A percentile compares a stretch with the other conserved stretches of the same genome.
Conservation (phyloP, 176 grass and related monocot species). For the Panicum miliaceum region DNA sequence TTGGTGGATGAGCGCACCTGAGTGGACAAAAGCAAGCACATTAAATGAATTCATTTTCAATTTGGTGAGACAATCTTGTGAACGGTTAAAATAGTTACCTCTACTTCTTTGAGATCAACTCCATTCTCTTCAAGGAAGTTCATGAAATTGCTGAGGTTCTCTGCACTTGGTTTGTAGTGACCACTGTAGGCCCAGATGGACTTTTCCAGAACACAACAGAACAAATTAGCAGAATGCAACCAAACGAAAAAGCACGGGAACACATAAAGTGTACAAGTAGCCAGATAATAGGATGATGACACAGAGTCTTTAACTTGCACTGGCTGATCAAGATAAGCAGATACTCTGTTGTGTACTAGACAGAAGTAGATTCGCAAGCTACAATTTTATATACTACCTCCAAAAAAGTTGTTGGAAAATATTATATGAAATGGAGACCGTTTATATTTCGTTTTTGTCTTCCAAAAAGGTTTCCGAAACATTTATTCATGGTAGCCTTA, state of each 20-base stretch:
- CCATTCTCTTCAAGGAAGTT: constrained; percentile 75
- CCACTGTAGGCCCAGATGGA: constrained; percentile 91
- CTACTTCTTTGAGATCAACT: constrained; percentile 62
- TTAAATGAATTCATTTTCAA: constrained; percentile 1
- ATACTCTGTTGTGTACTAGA: background rate
- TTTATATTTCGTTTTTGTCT: background rate
- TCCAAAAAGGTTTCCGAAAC: background rate
- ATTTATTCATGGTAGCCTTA: background rate
- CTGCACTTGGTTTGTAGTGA: constrained; percentile 82
- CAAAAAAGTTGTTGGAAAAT: background rate
- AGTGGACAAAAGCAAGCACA: background rate
- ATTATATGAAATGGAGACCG: background rate
- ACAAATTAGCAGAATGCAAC: constrained; percentile 26
- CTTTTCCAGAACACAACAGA: constrained; percentile 41
- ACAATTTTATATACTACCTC: background rate
- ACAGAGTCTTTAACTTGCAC: background rate
- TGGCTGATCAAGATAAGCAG: background rate
- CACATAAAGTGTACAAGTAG: background rate
- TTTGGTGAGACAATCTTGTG: background rate
- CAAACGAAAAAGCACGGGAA: background rate
- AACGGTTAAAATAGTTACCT: constrained; percentile 52
- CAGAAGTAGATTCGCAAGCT: background rate
- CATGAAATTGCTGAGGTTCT: constrained; percentile 70
- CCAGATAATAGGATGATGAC: background rate
- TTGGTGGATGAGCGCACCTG: constrained; percentile 62